Percentiles rank a stretch among this genome's conserved stretches.
Conservation (phyloP, 2,329 filamentous ascomycete species). For the Parascedosporium putredinis region DNA sequence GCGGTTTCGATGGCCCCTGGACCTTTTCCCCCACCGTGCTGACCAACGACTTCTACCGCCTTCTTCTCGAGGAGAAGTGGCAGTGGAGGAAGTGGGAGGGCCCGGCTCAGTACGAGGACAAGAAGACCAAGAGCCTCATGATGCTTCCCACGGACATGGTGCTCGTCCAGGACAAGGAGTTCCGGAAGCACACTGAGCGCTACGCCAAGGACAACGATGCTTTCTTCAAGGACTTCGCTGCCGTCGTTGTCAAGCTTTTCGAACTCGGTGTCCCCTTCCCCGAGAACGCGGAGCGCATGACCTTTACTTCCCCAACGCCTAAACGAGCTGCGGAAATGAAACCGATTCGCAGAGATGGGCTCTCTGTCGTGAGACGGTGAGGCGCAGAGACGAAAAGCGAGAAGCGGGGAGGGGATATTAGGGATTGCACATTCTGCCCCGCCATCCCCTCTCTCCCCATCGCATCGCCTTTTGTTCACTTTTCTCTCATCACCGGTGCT, state of each 20-base stretch:
- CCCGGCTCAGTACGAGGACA: constrained; percentile 80
- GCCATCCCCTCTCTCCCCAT: too few species aligned
- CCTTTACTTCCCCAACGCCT: constrained; percentile 47
- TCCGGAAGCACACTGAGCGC: constrained; percentile 68
- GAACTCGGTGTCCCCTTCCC: constrained; percentile 90
- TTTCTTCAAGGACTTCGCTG: constrained; percentile 90
- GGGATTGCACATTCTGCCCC: too few species aligned
- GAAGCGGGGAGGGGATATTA: neutral
- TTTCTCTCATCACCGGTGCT: too few species aligned
- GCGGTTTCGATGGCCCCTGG: constrained; percentile 83
- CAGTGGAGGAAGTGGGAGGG: constrained; percentile 84
- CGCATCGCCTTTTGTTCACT: too few species aligned
- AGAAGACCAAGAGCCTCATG: constrained; percentile 80
- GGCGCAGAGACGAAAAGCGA: neutral
- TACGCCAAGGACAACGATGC: constrained; percentile 84
- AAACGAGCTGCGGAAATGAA: neutral
- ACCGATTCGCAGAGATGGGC: too few species aligned
- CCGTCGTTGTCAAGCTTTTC: constrained; percentile 71
- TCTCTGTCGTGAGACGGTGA: too few species aligned
- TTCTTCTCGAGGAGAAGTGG: constrained; percentile 90
- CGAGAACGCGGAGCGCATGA: constrained; percentile 48
- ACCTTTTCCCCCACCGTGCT: constrained; percentile 83
- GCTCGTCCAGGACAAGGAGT: constrained; percentile 77
- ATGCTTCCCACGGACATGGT: constrained; percentile 93
- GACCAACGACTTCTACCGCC: constrained; percentile 89